phyloP scores from a whole-genome alignment of 257 asterid genomes.

The Solanum appendiculatum region DNA sequence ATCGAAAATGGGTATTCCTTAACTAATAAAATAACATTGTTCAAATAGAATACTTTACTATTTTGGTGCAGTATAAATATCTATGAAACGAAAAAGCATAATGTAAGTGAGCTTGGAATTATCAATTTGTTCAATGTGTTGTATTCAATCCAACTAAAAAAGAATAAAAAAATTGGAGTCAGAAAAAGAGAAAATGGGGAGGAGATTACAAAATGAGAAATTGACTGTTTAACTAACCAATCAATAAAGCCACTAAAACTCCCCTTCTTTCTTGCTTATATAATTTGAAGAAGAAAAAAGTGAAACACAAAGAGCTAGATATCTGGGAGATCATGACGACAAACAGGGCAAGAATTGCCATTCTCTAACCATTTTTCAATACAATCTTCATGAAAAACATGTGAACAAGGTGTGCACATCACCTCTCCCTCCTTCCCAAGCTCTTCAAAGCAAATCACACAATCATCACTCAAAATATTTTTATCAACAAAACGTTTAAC shows the following conservation, averaged over 20 bases:
- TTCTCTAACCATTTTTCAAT: neutral
- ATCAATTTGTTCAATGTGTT: neutral
- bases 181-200: neutral
- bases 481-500: neutral
- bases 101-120: neutral
- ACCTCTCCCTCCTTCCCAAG: neutral
- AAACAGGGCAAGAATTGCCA: conserved; percentile 6
- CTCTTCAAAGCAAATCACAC: neutral
- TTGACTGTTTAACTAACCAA: neutral
- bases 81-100: neutral
- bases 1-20: too few relatives aligned
- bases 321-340: neutral
- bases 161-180: neutral
- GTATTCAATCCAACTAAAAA: neutral
- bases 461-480: neutral
- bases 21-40: too few relatives aligned
- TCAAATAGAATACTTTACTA: too few relatives aligned
- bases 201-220: neutral
- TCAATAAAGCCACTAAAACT: neutral
- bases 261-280: too few relatives aligned
- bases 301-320: too few relatives aligned
- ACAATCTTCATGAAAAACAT: conserved; percentile 8
- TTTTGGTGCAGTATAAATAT: too few relatives aligned
- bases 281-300: too few relatives aligned
- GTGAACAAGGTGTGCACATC: neutral